Evolutionary conservation across 2,329 filamentous ascomycete genomes (phyloP).

Genomic region (Ophiostoma australiae): DNA sequence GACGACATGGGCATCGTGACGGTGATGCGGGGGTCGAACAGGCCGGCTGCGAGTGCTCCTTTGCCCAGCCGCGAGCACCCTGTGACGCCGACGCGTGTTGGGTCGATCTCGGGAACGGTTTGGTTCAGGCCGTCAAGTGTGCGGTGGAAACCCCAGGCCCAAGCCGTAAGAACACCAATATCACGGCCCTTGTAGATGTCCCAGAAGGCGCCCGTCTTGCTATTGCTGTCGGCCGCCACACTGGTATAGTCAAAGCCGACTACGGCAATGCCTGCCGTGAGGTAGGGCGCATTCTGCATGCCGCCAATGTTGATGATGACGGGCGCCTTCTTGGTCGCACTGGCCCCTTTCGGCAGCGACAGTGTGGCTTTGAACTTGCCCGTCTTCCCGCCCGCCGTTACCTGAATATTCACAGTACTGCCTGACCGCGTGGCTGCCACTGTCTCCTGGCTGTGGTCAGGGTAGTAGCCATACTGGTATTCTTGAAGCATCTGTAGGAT

Average conservation of each 20-base stretch:
- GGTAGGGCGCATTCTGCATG: not conserved
- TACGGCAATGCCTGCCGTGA: not conserved
- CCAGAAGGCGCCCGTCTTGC: not conserved
- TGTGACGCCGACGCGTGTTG: not conserved
- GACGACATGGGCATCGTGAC: constrained; percentile 54
- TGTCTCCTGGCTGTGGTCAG: not conserved
- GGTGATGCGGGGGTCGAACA: constrained; percentile 44
- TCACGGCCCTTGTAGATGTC: constrained; percentile 4
- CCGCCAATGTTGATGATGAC: not conserved
- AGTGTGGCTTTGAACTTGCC: not conserved
- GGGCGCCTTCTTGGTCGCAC: not conserved
- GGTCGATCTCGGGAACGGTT: not conserved
- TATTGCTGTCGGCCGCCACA: not conserved
- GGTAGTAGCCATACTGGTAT: not conserved
- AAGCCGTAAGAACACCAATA: not conserved
- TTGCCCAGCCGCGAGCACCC: not conserved
- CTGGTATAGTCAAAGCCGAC: not conserved
- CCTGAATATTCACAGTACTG: not conserved
- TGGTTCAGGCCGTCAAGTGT: not conserved
- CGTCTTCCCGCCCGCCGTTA: not conserved
- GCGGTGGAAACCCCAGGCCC: not conserved
- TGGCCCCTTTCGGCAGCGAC: not conserved
- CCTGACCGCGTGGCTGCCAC: not conserved
- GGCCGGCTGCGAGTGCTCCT: not conserved
- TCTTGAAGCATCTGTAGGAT: not conserved